Conservation (phyloP, 2,329 filamentous ascomycete species). For the Teratosphaeriaceae sp. region DNA sequence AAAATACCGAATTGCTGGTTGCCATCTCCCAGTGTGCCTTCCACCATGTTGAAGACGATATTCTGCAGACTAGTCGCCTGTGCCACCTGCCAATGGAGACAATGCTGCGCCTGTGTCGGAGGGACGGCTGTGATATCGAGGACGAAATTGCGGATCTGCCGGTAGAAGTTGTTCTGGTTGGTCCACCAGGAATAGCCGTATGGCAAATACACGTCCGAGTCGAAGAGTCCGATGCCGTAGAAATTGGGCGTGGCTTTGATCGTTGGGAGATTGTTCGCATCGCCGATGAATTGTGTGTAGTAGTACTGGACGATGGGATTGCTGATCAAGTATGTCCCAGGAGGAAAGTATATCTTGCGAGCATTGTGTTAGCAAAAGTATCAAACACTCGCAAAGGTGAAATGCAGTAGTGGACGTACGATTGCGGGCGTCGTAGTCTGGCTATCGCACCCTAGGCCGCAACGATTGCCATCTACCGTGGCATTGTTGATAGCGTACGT, state of each 20-base stretch:
- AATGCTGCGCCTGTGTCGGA: conserved; percentile 35
- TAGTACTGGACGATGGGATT: conserved; percentile 55
- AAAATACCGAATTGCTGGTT: conserved; percentile 44
- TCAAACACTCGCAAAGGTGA: background rate
- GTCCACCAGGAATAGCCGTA: conserved; percentile 34
- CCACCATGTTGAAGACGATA: conserved; percentile 39
- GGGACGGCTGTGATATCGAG: conserved; percentile 52
- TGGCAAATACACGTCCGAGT: conserved; percentile 47
- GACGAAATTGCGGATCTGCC: conserved; percentile 59
- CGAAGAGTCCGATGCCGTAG: conserved; percentile 48
- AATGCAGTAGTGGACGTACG: too few species aligned
- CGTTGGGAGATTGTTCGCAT: conserved; percentile 50
- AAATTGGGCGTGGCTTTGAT: conserved; percentile 50
- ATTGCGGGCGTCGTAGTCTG: conserved; percentile 47
- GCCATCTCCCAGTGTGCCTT: conserved; percentile 31
- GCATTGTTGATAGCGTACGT: conserved; percentile 48
- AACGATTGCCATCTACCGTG: conserved; percentile 35
- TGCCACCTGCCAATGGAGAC: conserved; percentile 41
- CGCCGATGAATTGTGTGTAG: conserved; percentile 56
- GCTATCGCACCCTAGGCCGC: conserved; percentile 35
- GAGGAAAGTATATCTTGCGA: conserved; percentile 14
- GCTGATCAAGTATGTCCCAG: conserved; percentile 54
- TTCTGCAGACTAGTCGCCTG: conserved; percentile 42
- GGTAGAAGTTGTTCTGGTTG: conserved; percentile 59
- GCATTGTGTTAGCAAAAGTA: conserved; percentile 42